Evolutionary conservation across 768 basidiomycete genomes (phyloP).

Genomic region (Calocybe gangraenosa): DNA sequence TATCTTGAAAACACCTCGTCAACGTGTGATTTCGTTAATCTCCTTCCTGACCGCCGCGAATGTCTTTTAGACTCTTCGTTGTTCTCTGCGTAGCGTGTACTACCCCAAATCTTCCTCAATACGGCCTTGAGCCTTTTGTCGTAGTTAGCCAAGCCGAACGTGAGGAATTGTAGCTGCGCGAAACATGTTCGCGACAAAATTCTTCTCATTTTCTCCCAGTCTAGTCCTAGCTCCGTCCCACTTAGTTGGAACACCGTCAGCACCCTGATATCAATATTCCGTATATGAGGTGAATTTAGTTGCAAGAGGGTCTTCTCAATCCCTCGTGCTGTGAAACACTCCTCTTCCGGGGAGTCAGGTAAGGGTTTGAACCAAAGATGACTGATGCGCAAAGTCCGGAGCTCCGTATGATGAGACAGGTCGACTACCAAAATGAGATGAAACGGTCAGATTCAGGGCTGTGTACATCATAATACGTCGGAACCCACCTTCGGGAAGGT

Average conservation of each 20-base stretch:
- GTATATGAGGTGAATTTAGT: constrained; percentile 13
- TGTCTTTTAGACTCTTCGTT: constrained; percentile 8
- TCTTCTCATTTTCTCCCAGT: constrained; percentile 15
- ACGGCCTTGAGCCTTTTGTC: constrained; percentile 12
- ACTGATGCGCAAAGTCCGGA: constrained; percentile 19
- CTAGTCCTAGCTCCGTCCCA: constrained; percentile 11
- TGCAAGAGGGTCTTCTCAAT: constrained; percentile 16
- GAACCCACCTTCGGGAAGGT: constrained; percentile 21
- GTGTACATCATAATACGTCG: neutral
- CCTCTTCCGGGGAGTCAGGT: constrained; percentile 11
- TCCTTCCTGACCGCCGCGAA: constrained; percentile 12
- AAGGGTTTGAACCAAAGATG: constrained; percentile 19
- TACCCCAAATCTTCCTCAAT: constrained; percentile 15
- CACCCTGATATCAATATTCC: constrained; percentile 11
- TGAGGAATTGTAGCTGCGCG: constrained; percentile 8
- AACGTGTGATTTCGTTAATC: constrained; percentile 12
- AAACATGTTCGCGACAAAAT: constrained; percentile 13
- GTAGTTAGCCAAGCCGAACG: constrained; percentile 11
- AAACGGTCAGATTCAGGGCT: constrained; percentile 1
- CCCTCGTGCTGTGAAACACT: constrained; percentile 14
- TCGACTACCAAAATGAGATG: constrained; percentile 12
- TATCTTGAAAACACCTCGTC: constrained; percentile 10
- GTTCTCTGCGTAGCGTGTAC: neutral
- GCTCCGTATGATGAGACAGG: constrained; percentile 16
- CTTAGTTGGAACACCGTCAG: constrained; percentile 12